Conservation (phyloP, 2,329 filamentous ascomycete genomes). For the Cordyceps tenuipes region DNA sequence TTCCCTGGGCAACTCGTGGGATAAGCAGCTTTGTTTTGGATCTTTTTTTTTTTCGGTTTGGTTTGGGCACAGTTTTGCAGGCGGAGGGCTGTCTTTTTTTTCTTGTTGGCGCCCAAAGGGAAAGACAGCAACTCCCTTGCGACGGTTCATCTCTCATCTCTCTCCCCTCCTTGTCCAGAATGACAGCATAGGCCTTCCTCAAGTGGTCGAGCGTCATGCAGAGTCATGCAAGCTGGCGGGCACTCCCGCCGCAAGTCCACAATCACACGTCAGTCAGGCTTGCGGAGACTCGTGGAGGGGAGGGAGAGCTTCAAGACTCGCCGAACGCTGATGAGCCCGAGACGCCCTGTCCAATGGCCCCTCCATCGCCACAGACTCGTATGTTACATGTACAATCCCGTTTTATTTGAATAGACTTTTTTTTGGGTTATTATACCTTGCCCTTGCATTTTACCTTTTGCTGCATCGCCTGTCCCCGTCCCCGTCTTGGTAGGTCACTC, state of each 20-base stretch:
- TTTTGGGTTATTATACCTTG: neutral
- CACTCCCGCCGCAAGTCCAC: constrained; percentile 11
- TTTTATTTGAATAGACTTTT: neutral
- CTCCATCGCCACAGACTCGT: neutral
- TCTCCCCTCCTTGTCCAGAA: neutral
- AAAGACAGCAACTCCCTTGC: neutral
- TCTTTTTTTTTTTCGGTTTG: neutral
- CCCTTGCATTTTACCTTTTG: neutral
- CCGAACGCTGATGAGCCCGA: neutral
- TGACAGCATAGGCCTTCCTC: constrained; percentile 1
- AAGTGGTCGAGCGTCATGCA: constrained; percentile 5
- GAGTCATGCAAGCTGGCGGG: constrained; percentile 3
- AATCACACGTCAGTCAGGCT: neutral
- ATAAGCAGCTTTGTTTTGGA: neutral
- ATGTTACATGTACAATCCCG: neutral
- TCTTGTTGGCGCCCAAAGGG: neutral
- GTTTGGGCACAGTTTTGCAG: neutral
- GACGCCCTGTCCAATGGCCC: neutral
- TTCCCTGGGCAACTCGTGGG: neutral
- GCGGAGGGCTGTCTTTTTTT: neutral
- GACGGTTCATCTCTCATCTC: neutral
- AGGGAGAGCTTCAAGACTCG: neutral
- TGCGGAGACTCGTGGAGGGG: constrained; percentile 4
- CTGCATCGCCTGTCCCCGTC: neutral
- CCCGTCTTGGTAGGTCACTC: neutral